Percentiles rank a stretch among this genome's conserved stretches.
These are phyloP conservation scores for Polytrichum commune DNA, from an alignment of 225 moss, liverwort and hornwort species.

Conservation along the genomic window DNA sequence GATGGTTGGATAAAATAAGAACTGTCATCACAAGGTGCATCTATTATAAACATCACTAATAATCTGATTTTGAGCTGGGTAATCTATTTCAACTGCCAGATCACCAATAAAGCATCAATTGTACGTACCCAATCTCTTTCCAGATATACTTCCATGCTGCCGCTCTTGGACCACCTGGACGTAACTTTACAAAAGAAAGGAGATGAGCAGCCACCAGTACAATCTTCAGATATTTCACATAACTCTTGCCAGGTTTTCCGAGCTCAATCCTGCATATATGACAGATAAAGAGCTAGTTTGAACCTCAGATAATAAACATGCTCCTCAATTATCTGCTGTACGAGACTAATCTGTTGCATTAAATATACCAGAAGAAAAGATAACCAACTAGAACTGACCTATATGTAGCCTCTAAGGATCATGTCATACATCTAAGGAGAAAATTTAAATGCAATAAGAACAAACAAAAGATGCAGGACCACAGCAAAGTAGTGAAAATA, in stretches of 20 bases:
- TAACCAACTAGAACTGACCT: background rate
- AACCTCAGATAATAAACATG: no score
- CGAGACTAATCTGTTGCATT: background rate
- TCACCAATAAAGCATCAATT: background rate
- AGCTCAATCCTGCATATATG: constrained; percentile 1
- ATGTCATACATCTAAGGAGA: no score
- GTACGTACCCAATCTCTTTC: constrained; percentile 4
- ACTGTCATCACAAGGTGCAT: background rate
- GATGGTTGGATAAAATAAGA: background rate
- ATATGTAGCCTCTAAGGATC: no score
- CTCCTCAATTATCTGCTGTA: no score
- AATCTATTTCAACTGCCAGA: background rate
- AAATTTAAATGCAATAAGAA: no score
- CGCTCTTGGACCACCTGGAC: background rate
- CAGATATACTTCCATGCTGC: constrained; percentile 11
- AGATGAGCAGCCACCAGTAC: constrained; percentile 3
- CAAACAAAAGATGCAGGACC: no score
- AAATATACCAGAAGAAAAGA: background rate
- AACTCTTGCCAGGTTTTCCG: background rate
- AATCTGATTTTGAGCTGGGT: background rate
- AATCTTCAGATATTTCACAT: background rate
- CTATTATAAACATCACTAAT: no score
- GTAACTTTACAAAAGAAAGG: constrained; percentile 1
- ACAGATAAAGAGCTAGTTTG: background rate
- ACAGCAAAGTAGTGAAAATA: no score